A percentile compares a stretch with the other conserved stretches of the same genome.
Conservation (phyloP, 2,329 filamentous ascomycete species). For the Pseudocercospora crystallina region DNA sequence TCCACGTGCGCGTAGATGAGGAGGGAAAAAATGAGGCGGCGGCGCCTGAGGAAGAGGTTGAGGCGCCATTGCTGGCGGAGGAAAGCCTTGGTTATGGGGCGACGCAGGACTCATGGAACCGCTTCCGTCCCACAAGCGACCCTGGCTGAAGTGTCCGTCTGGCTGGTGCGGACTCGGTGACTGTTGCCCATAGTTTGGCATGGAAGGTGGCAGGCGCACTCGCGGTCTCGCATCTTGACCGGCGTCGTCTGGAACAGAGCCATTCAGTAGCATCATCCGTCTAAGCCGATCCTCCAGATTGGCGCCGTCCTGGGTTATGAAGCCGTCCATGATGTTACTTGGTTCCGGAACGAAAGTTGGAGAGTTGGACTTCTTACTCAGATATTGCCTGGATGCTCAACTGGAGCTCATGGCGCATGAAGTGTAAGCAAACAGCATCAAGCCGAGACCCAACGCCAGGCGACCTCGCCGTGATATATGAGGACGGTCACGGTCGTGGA, state of each 20-base stretch:
- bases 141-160: constrained; percentile 4
- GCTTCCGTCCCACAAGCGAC: constrained; percentile 9
- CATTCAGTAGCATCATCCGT: constrained; percentile 59
- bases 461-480: too few species aligned
- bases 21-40: constrained; percentile 11
- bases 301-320: constrained; percentile 16
- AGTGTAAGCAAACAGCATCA: too few species aligned
- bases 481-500: too few species aligned
- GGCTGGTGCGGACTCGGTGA: neutral
- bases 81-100: constrained; percentile 13
- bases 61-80: constrained; percentile 7
- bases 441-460: too few species aligned
- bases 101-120: constrained; percentile 10
- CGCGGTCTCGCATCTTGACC: constrained; percentile 6
- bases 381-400: too few species aligned
- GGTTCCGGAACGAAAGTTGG: too few species aligned
- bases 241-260: constrained; percentile 17
- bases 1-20: constrained; percentile 6
- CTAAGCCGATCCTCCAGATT: constrained; percentile 60
- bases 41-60: constrained; percentile 2
- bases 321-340: constrained; percentile 22
- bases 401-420: too few species aligned
- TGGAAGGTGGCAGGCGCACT: constrained; percentile 12
- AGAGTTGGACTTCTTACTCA: too few species aligned
- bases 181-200: constrained; percentile 6